Conservation (phyloP, 345 rosid genomes). For the Salix udensis region DNA sequence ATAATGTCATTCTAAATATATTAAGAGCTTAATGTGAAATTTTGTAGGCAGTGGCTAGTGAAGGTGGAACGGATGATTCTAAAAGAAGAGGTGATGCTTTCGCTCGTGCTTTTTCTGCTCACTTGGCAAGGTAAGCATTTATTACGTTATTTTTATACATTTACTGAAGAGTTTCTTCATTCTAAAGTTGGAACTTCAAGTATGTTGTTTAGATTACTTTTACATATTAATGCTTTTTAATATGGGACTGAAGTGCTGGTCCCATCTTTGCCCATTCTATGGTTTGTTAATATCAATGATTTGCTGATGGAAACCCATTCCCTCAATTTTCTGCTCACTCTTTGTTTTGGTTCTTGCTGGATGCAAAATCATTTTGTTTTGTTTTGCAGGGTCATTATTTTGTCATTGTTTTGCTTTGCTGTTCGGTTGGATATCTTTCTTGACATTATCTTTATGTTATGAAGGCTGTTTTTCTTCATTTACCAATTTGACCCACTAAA, state of each 20-base stretch:
- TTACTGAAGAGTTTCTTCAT: neutral
- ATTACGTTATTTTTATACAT: neutral
- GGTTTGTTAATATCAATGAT: neutral
- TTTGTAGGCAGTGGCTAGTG: slow-evolving; percentile 96
- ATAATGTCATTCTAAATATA: neutral
- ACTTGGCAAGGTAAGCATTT: slow-evolving; percentile 70
- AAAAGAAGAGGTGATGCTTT: slow-evolving; percentile 98
- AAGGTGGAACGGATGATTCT: slow-evolving; percentile 97
- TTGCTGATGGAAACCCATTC: neutral
- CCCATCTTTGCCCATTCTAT: neutral
- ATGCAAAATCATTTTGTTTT: neutral
- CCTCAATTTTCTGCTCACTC: neutral
- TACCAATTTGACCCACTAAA: slow-evolving; percentile 11
- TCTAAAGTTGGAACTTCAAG: neutral
- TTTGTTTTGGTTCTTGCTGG: slow-evolving; percentile 4
- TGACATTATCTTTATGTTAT: neutral
- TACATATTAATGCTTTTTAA: neutral
- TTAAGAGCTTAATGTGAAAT: slow-evolving; percentile 21
- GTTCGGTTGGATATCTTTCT: neutral
- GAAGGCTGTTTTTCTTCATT: neutral
- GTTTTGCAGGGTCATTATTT: neutral
- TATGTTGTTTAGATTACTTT: neutral
- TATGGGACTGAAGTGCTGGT: neutral
- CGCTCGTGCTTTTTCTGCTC: slow-evolving; percentile 99
- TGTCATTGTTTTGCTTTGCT: neutral